Conservation (phyloP, 257 asterid species). For the Nicotiana tabacum region DNA sequence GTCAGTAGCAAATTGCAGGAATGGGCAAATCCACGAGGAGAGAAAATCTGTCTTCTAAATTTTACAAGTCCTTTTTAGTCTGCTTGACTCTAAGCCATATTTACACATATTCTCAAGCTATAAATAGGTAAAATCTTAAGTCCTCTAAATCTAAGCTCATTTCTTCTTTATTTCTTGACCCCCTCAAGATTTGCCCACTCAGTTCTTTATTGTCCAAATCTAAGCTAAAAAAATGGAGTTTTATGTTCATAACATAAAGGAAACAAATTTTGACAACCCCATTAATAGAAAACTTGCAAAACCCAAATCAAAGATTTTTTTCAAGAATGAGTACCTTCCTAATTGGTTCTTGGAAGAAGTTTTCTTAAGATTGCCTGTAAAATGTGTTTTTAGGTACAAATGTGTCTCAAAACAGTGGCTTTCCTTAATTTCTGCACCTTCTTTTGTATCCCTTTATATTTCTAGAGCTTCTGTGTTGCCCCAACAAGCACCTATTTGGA, state of each 20-base stretch:
- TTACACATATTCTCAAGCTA: no score
- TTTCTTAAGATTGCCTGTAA: constrained; percentile 8
- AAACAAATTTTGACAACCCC: not conserved
- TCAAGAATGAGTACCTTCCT: constrained; percentile 1
- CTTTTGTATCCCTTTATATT: not conserved
- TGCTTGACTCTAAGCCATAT: no score
- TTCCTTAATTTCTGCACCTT: constrained; percentile 1
- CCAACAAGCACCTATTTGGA: not conserved
- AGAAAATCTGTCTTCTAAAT: no score
- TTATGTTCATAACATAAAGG: not conserved
- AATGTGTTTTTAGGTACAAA: constrained; percentile 14
- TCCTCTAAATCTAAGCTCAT: not conserved
- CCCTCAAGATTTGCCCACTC: not conserved
- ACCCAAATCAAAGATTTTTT: not conserved
- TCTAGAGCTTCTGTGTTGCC: not conserved
- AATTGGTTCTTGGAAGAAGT: constrained; percentile 8
- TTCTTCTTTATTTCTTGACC: not conserved
- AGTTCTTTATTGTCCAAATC: not conserved
- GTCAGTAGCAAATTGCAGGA: no score
- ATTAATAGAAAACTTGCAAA: not conserved
- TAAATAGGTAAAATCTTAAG: no score
- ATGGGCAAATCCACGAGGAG: no score
- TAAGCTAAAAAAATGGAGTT: not conserved
- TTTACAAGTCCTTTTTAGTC: no score
- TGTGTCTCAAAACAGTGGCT: constrained; percentile 8